phyloP scores from a whole-genome alignment of 306 rosid genomes.

The Citrullus amarus region DNA sequence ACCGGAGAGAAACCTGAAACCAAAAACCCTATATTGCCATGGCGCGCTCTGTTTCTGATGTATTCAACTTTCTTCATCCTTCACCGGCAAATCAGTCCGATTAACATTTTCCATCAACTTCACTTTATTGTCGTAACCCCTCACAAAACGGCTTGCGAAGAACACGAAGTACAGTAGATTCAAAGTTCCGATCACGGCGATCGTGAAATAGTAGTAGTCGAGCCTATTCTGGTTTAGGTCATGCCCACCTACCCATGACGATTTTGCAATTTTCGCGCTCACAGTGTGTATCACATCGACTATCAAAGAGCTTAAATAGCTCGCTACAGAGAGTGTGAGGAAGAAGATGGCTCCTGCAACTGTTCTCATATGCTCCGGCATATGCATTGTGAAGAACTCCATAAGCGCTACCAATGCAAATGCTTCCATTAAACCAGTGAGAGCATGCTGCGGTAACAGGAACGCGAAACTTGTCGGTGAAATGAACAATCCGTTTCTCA shows the following conservation, averaged over 20 bases:
- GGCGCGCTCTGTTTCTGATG: not conserved
- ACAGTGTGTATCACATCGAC: conserved; percentile 28
- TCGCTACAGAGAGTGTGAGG: conserved; percentile 48
- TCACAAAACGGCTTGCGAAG: conserved; percentile 33
- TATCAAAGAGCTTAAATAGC: conserved; percentile 40
- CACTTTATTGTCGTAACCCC: not conserved
- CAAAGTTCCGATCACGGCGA: conserved; percentile 36
- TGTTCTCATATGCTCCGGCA: conserved; percentile 73
- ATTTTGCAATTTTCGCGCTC: conserved; percentile 20
- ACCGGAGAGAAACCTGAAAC: not conserved
- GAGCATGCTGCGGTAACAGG: conserved; percentile 47
- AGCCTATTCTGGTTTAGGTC: conserved; percentile 47
- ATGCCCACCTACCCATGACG: conserved; percentile 55
- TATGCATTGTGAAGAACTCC: conserved; percentile 56
- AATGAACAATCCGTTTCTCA: conserved; percentile 14
- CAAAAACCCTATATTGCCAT: not conserved
- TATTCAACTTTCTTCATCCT: not conserved
- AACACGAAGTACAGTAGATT: conserved; percentile 49
- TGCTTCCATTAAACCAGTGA: conserved; percentile 56
- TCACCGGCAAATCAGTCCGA: not conserved
- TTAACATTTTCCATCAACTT: not conserved
- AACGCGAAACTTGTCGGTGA: conserved; percentile 38
- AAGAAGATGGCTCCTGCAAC: conserved; percentile 70
- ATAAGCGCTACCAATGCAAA: conserved; percentile 53
- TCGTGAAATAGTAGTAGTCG: conserved; percentile 40